phyloP scores from a whole-genome alignment of 2,329 filamentous ascomycete genomes.

The Xylaria arbuscula region DNA sequence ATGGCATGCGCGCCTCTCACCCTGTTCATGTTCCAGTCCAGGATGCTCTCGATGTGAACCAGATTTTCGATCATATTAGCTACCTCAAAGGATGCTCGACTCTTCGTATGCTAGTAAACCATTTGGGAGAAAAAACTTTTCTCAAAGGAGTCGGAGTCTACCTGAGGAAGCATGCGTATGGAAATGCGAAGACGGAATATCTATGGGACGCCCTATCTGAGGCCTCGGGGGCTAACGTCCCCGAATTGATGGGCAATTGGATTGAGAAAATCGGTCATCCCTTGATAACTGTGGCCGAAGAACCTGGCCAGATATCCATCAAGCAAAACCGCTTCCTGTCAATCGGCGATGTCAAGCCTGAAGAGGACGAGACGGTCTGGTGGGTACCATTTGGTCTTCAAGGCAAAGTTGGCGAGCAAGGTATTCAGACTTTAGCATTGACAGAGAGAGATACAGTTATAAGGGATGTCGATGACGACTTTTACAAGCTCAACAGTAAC shows the following conservation, averaged over 20 bases:
- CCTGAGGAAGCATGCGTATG: slow-evolving; percentile 86
- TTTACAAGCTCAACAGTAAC: slow-evolving; percentile 94
- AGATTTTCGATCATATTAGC: slow-evolving; percentile 97
- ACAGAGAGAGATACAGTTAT: slow-evolving; percentile 82
- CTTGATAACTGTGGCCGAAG: slow-evolving; percentile 85
- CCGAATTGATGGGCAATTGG: slow-evolving; percentile 91
- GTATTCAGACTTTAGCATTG: slow-evolving; percentile 73
- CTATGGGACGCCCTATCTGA: slow-evolving; percentile 90
- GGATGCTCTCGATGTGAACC: slow-evolving; percentile 94
- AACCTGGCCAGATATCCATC: slow-evolving; percentile 82
- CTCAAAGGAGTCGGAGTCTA: slow-evolving; percentile 90
- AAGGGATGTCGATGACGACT: slow-evolving; percentile 76
- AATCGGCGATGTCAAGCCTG: slow-evolving; percentile 87
- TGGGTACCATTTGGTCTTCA: slow-evolving; percentile 93
- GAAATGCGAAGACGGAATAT: slow-evolving; percentile 90
- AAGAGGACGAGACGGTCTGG: slow-evolving; percentile 93
- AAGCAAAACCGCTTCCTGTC: slow-evolving; percentile 91
- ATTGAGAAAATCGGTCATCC: slow-evolving; percentile 96
- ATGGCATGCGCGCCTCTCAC: slow-evolving; percentile 90
- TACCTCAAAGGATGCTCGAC: slow-evolving; percentile 97
- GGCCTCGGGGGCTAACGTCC: slow-evolving; percentile 87
- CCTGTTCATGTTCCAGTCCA: slow-evolving; percentile 95
- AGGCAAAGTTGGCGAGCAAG: slow-evolving; percentile 74
- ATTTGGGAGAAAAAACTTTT: slow-evolving; percentile 89
- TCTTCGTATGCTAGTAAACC: slow-evolving; percentile 93